Percentiles rank a stretch among this genome's conserved stretches.
phyloP scores from a whole-genome alignment of 495 filamentous ascomycete species.

The Hypoxylon fuscum region DNA sequence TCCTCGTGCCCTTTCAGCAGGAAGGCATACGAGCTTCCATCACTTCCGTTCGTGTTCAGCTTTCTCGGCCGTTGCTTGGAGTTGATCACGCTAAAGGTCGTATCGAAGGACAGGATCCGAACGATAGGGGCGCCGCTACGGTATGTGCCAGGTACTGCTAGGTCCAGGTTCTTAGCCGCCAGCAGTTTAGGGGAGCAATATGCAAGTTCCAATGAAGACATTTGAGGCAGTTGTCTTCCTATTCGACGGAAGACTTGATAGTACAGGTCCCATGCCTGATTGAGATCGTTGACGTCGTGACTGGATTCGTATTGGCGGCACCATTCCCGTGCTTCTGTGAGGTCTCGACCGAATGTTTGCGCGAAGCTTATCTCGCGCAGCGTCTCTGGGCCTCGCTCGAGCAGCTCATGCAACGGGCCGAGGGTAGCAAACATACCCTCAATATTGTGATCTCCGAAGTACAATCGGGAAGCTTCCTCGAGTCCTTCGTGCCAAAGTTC shows the following conservation, averaged over 20 bases:
- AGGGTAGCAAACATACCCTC: conserved; percentile 96
- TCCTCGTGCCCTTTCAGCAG: conserved; percentile 96
- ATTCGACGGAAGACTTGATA: conserved; percentile 98
- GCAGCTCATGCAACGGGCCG: conserved; percentile 87
- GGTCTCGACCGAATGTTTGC: conserved; percentile 95
- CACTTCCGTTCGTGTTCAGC: conserved; percentile 86
- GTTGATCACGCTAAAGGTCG: conserved; percentile 87
- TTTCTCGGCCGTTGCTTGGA: conserved; percentile 96
- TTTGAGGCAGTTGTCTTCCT: conserved; percentile 87
- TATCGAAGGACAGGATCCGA: conserved; percentile 87
- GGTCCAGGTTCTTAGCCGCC: conserved; percentile 79
- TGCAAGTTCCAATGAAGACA: conserved; percentile 90
- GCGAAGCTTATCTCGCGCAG: conserved; percentile 95
- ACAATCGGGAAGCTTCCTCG: conserved; percentile 91
- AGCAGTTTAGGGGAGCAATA: conserved; percentile 95
- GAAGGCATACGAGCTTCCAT: conserved; percentile 86
- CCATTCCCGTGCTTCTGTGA: conserved; percentile 93
- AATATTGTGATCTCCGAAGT: conserved; percentile 94
- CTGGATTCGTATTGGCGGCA: conserved; percentile 89
- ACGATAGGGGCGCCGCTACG: conserved; percentile 86
- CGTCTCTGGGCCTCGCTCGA: conserved; percentile 90
- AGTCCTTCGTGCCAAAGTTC: conserved; percentile 99
- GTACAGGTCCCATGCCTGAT: conserved; percentile 98
- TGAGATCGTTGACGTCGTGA: conserved; percentile 89
- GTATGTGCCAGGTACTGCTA: conserved; percentile 95